Conservation (phyloP, 768 basidiomycete species). For the Boletales sp. region DNA sequence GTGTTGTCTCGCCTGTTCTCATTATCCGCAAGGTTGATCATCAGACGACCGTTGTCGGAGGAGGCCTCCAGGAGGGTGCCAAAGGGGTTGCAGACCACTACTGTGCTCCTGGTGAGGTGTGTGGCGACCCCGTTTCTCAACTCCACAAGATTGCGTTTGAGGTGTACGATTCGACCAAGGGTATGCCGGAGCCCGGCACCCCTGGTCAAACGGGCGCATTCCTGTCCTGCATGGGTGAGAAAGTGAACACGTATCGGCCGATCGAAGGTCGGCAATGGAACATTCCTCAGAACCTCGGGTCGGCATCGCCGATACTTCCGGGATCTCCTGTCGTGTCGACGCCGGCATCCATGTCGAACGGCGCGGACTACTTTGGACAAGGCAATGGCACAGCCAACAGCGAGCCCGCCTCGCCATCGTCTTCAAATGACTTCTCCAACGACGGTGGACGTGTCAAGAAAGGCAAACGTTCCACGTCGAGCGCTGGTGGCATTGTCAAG, state of each 20-base stretch:
- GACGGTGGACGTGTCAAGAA: constrained; percentile 86
- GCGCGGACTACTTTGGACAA: constrained; percentile 64
- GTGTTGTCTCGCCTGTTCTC: constrained; percentile 88
- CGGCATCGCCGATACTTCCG: constrained; percentile 59
- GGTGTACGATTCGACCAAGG: constrained; percentile 71
- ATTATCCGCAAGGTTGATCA: constrained; percentile 94
- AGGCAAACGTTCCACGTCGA: constrained; percentile 71
- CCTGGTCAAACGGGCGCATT: constrained; percentile 80
- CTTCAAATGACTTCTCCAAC: constrained; percentile 67
- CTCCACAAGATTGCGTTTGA: constrained; percentile 95
- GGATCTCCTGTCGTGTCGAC: constrained; percentile 69
- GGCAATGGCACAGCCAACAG: constrained; percentile 46
- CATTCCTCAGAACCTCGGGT: constrained; percentile 37
- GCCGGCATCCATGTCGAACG: constrained; percentile 47
- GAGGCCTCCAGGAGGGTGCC: constrained; percentile 83
- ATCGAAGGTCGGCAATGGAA: constrained; percentile 83
- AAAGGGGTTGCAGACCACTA: constrained; percentile 83
- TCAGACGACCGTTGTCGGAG: constrained; percentile 85
- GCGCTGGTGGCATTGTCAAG: constrained; percentile 45
- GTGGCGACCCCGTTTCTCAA: constrained; percentile 93
- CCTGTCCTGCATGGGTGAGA: constrained; percentile 89
- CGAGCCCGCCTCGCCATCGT: constrained; percentile 63
- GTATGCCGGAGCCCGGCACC: constrained; percentile 70
- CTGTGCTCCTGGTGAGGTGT: constrained; percentile 80
- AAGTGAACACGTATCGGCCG: constrained; percentile 87